Conservation (phyloP, 345 rosid genomes). For the Euclidium syriacum region DNA sequence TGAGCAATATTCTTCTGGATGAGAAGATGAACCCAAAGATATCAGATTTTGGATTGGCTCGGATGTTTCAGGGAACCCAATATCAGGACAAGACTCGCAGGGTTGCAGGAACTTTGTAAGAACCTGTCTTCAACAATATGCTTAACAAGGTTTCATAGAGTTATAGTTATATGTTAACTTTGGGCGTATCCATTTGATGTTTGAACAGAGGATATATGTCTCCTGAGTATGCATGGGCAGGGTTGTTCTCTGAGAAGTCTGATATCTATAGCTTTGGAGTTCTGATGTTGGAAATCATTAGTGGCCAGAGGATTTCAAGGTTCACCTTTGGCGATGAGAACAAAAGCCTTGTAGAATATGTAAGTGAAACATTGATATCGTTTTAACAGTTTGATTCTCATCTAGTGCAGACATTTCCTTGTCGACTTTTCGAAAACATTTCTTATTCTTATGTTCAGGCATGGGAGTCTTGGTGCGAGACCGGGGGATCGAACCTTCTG, state of each 20-base stretch:
- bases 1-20: constrained; percentile 21
- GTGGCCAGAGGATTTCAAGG: background rate
- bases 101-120: constrained; percentile 15
- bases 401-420: background rate
- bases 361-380: background rate
- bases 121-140: background rate
- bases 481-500: background rate
- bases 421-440: too few species aligned
- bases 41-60: constrained; percentile 19
- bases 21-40: constrained; percentile 20
- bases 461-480: constrained; percentile 19
- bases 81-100: constrained; percentile 8
- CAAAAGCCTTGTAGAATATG: constrained; percentile 6
- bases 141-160: background rate
- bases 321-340: background rate
- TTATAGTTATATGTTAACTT: background rate
- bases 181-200: background rate
- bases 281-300: constrained; percentile 18
- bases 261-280: constrained; percentile 44
- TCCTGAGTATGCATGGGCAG: constrained; percentile 45
- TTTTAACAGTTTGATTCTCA: background rate
- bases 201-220: constrained; percentile 33
- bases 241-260: constrained; percentile 40
- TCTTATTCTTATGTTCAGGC: constrained; percentile 3
- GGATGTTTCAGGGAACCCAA: constrained; percentile 19